These are phyloP conservation scores for Exophiala viscosa DNA, from an alignment of 2,329 filamentous ascomycete species.

Conservation along the genomic window DNA sequence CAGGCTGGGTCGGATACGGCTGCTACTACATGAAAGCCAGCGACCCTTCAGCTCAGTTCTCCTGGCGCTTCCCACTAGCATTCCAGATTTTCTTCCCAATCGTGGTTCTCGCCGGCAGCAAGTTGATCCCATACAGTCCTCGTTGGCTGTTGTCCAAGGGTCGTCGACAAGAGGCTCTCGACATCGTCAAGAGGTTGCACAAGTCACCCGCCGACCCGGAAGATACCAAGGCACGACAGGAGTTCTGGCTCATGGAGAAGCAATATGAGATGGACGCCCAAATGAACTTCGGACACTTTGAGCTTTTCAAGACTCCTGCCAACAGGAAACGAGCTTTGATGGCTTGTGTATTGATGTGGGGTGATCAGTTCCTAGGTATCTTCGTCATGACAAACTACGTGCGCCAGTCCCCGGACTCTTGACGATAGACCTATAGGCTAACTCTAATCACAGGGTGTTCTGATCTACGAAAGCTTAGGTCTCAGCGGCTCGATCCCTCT, in stretches of 20 bases:
- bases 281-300: conserved; percentile 32
- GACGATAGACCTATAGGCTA: conserved; percentile 30
- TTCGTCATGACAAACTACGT: conserved; percentile 20
- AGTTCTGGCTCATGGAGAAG: conserved; percentile 45
- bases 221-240: conserved; percentile 36
- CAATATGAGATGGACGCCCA: conserved; percentile 40
- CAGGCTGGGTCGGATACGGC: conserved; percentile 26
- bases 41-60: conserved; percentile 27
- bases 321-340: conserved; percentile 42
- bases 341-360: conserved; percentile 40
- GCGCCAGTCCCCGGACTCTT: not conserved
- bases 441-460: conserved; percentile 39
- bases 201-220: conserved; percentile 33
- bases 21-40: conserved; percentile 49
- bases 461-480: conserved; percentile 39
- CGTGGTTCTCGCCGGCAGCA: conserved; percentile 29
- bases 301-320: conserved; percentile 41
- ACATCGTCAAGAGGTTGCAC: conserved; percentile 35
- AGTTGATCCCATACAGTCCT: conserved; percentile 34
- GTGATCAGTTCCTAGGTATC: conserved; percentile 36
- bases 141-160: conserved; percentile 39
- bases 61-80: conserved; percentile 35
- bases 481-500: conserved; percentile 39
- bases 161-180: conserved; percentile 34
- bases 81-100: conserved; percentile 35